A percentile compares a stretch with the other conserved stretches of the same genome.
Evolutionary conservation across 108 stramenopile species (phyloP).

Genomic region (Skeletonema grethae): DNA sequence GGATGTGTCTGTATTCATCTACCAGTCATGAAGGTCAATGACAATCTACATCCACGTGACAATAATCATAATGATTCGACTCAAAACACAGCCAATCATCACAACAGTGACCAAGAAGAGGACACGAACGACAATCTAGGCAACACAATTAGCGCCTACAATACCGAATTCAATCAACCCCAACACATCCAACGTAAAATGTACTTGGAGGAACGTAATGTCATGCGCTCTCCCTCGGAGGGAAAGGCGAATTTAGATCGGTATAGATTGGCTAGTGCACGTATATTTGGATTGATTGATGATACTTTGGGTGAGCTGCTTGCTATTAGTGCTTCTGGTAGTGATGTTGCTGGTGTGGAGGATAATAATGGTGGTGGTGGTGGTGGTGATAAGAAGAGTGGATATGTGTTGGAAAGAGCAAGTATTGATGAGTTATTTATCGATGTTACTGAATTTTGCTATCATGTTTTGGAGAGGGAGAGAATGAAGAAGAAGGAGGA

Average conservation of each 20-base stretch:
- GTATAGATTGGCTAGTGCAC: slow-evolving; percentile 75
- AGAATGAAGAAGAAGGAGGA: slow-evolving; percentile 1
- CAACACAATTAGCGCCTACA: slow-evolving; percentile 46
- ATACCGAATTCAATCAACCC: slow-evolving; percentile 58
- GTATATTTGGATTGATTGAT: slow-evolving; percentile 73
- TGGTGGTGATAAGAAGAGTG: slow-evolving; percentile 16
- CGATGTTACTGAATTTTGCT: slow-evolving; percentile 79
- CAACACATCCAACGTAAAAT: slow-evolving; percentile 47
- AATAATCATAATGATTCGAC: background rate
- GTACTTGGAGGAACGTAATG: slow-evolving; percentile 55
- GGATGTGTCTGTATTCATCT: slow-evolving; percentile 59
- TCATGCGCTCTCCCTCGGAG: slow-evolving; percentile 59
- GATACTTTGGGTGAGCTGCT: slow-evolving; percentile 37
- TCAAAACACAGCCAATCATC: background rate
- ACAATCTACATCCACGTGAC: slow-evolving; percentile 4
- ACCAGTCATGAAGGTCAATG: slow-evolving; percentile 44
- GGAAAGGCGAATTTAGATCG: slow-evolving; percentile 89
- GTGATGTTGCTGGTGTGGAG: background rate
- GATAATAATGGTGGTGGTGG: background rate
- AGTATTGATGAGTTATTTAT: slow-evolving; percentile 88
- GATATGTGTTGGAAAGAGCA: slow-evolving; percentile 76
- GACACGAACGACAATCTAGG: background rate
- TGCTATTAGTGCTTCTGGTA: background rate
- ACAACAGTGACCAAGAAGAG: background rate
- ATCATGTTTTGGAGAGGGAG: slow-evolving; percentile 16